Conservation (phyloP, 805 yeast genomes). For the Cyberlindnera veronae region DNA sequence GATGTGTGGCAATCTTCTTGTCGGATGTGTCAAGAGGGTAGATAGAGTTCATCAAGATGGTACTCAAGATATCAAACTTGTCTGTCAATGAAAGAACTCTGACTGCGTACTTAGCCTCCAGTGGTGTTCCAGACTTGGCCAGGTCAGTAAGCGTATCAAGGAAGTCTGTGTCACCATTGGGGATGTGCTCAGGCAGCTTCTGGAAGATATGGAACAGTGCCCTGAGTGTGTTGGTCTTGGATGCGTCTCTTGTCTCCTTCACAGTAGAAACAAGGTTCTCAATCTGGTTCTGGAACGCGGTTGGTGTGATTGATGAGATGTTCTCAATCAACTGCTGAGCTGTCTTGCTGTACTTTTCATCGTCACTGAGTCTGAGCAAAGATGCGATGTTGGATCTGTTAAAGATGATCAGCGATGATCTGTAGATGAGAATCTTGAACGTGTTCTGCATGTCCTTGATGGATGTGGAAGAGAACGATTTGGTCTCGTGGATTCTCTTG, state of each 20-base stretch:
- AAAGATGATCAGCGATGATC: conserved; percentile 58
- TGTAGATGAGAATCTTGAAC: conserved; percentile 54
- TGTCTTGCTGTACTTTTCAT: conserved; percentile 28
- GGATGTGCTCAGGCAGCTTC: conserved; percentile 45
- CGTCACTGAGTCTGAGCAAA: conserved; percentile 41
- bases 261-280: conserved; percentile 43
- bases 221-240: conserved; percentile 40
- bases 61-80: conserved; percentile 37
- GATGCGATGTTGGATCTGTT: conserved; percentile 62
- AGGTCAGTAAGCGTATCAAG: conserved; percentile 42
- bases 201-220: conserved; percentile 58
- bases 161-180: conserved; percentile 40
- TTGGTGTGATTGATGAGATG: conserved; percentile 59
- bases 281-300: conserved; percentile 58
- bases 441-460: conserved; percentile 49
- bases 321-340: conserved; percentile 56
- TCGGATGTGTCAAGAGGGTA: conserved; percentile 48
- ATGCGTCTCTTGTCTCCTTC: conserved; percentile 20
- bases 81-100: conserved; percentile 51
- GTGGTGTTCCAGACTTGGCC: conserved; percentile 50
- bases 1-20: conserved; percentile 46
- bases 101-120: conserved; percentile 62
- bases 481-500: conserved; percentile 50
- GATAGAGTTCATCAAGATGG: conserved; percentile 37
- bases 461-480: conserved; percentile 34